phyloP scores from a whole-genome alignment of 495 filamentous ascomycete genomes.

The Neurospora sp. region DNA sequence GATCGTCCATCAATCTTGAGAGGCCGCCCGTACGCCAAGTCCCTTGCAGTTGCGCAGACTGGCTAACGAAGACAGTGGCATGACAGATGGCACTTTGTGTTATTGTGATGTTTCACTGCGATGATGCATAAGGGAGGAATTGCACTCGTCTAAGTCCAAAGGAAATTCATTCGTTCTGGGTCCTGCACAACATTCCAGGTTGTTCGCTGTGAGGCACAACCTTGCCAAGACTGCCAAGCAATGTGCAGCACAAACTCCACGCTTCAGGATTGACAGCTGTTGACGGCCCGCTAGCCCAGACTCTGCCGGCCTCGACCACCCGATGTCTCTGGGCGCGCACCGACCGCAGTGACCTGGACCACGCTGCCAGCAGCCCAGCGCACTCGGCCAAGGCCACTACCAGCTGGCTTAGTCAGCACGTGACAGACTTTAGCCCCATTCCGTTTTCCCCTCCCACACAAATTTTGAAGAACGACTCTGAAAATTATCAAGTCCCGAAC shows the following conservation, averaged over 20 bases:
- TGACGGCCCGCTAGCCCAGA: background rate
- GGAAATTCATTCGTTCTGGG: background rate
- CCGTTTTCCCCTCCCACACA: slow-evolving; percentile 28
- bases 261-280: background rate
- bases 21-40: background rate
- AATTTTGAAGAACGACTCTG: slow-evolving; percentile 15
- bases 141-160: background rate
- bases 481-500: slow-evolving; percentile 11
- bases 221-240: background rate
- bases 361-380: background rate
- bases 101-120: background rate
- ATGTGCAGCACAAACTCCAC: background rate
- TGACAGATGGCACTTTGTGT: background rate
- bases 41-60: background rate
- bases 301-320: background rate
- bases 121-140: background rate
- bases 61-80: background rate
- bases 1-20: background rate
- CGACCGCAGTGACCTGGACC: background rate
- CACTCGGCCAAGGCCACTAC: background rate
- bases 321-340: background rate
- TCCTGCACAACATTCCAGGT: background rate
- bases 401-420: slow-evolving; percentile 10
- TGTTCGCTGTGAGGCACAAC: too few relatives aligned
- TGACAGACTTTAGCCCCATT: slow-evolving; percentile 25